Evolutionary conservation across 164 flowering plant genomes (phyloP).

Genomic region (Annona squamosa): DNA sequence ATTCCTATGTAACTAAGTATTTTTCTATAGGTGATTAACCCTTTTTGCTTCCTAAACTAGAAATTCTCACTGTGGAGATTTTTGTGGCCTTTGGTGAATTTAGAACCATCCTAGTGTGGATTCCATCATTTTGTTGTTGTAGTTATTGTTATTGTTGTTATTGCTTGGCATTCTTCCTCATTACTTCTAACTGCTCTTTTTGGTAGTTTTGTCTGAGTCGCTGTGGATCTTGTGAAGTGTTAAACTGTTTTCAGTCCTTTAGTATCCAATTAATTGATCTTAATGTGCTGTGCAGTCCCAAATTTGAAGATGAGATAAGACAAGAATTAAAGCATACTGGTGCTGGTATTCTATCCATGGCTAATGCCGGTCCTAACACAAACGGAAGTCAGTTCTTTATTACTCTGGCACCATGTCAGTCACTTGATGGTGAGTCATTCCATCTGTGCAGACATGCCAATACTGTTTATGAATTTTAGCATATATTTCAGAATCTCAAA

Average conservation of each 20-base stretch:
- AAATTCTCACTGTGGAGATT: background rate
- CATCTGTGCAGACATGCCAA: background rate
- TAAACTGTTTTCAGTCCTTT: background rate
- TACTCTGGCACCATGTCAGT: constrained; percentile 74
- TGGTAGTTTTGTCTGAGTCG: background rate
- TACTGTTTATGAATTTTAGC: background rate
- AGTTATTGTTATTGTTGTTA: background rate
- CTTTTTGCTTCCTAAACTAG: background rate
- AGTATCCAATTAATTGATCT: background rate
- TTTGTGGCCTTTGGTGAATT: background rate
- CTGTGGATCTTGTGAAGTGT: background rate
- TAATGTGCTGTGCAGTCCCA: constrained; percentile 33
- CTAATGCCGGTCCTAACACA: constrained; percentile 96
- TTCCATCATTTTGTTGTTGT: too few relatives aligned
- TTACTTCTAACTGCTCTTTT: background rate
- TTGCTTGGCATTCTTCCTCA: background rate
- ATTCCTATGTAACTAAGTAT: background rate
- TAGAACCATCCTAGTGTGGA: too few relatives aligned
- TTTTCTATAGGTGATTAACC: background rate
- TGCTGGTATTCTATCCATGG: constrained; percentile 96
- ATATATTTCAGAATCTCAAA: background rate
- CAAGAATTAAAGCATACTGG: constrained; percentile 91
- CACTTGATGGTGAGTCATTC: constrained; percentile 69
- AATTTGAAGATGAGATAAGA: constrained; percentile 89
- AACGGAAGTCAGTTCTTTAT: constrained; percentile 97